phyloP scores from a whole-genome alignment of 371 early-diverging fungal genomes.

The Circinella umbellata region DNA sequence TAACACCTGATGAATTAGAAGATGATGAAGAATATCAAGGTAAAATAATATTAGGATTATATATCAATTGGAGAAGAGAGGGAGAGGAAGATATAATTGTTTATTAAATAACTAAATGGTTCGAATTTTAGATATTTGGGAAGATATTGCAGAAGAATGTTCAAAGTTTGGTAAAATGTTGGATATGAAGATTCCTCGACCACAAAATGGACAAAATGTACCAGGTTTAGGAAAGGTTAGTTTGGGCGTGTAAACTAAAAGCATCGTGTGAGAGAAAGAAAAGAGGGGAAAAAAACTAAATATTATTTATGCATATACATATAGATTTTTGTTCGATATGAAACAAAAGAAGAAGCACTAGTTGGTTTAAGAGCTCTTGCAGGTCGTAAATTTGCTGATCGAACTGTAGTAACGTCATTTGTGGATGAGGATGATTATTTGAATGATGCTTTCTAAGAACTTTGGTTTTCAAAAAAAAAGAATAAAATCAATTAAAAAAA shows the following conservation, averaged over 20 bases:
- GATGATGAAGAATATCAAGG: constrained; percentile 90
- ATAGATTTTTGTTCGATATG: constrained; percentile 90
- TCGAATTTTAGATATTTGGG: constrained; percentile 75
- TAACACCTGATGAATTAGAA: constrained; percentile 84
- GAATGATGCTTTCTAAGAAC: constrained; percentile 68
- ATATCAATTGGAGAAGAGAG: too few species aligned
- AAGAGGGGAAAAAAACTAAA: too few species aligned
- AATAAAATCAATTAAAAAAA: too few species aligned
- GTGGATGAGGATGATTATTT: constrained; percentile 72
- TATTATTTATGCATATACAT: too few species aligned
- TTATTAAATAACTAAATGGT: too few species aligned
- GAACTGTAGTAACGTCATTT: constrained; percentile 92
- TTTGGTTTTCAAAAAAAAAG: too few species aligned
- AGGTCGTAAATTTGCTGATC: constrained; percentile 92
- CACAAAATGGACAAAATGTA: constrained; percentile 55
- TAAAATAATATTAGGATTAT: constrained; percentile 37
- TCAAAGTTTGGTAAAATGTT: constrained; percentile 82
- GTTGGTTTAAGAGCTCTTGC: constrained; percentile 86
- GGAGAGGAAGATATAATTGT: too few species aligned
- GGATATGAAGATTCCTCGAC: constrained; percentile 88
- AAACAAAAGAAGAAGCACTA: constrained; percentile 58
- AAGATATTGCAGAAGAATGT: constrained; percentile 93
- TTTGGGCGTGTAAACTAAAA: too few species aligned
- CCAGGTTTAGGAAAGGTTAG: constrained; percentile 87
- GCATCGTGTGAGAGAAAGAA: too few species aligned